Percentiles rank a stretch among this genome's conserved stretches.
Evolutionary conservation across 768 basidiomycete species (phyloP).

Genomic region (Coprinellus micaceus): DNA sequence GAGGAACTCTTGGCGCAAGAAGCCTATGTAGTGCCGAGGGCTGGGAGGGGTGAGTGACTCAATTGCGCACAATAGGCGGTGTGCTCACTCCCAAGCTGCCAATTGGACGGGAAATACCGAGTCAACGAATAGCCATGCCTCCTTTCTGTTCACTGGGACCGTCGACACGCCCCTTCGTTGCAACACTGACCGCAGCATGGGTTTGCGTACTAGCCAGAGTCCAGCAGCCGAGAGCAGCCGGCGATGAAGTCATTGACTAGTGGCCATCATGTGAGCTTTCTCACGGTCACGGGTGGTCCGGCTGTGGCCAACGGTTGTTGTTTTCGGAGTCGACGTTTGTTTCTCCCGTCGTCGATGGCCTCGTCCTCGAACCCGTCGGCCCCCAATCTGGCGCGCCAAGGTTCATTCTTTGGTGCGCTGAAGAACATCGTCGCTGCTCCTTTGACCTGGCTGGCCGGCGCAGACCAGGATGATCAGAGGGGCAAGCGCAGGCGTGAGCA

Average conservation of each 20-base stretch:
- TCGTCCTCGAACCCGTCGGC: conserved; percentile 30
- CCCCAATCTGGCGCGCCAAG: conserved; percentile 45
- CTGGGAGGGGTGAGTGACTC: conserved; percentile 7
- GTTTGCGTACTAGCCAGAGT: not conserved
- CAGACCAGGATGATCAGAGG: conserved; percentile 44
- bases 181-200: conserved; percentile 9
- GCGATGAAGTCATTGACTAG: conserved; percentile 5
- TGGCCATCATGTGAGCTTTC: not conserved
- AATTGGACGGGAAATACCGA: conserved; percentile 75
- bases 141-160: conserved; percentile 2
- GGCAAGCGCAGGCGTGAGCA: conserved; percentile 54
- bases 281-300: not conserved
- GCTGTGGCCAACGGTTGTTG: conserved; percentile 5
- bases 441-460: conserved; percentile 51
- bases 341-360: conserved; percentile 34
- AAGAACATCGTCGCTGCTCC: conserved; percentile 66
- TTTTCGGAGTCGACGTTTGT: conserved; percentile 20
- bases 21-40: conserved; percentile 60
- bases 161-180: conserved; percentile 2
- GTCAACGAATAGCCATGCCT: conserved; percentile 70
- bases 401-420: conserved; percentile 58
- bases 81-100: conserved; percentile 67
- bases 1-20: conserved; percentile 56
- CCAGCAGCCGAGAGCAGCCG: not conserved
- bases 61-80: conserved; percentile 2